Evolutionary conservation across 139 green algal genomes (phyloP).

Genomic region (Yamagishiella unicocca): DNA sequence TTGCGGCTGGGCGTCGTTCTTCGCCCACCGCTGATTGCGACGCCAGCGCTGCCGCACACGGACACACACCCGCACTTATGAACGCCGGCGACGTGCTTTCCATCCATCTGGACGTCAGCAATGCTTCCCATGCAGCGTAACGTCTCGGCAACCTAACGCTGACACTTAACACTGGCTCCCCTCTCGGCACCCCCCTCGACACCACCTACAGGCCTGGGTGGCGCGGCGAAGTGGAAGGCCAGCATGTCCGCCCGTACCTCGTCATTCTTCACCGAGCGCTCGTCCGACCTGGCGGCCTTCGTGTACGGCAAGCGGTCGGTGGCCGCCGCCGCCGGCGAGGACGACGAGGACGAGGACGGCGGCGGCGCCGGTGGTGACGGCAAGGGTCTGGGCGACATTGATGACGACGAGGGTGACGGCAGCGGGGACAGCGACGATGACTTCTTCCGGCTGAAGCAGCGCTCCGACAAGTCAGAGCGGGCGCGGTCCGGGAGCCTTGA

Average conservation of each 20-base stretch:
- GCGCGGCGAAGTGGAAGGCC: conserved; percentile 61
- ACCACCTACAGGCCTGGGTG: conserved; percentile 54
- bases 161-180: too few species aligned
- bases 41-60: too few species aligned
- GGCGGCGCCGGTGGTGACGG: neutral
- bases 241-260: conserved; percentile 28
- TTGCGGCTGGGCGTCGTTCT: too few species aligned
- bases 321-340: conserved; percentile 18
- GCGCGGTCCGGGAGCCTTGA: conserved; percentile 46
- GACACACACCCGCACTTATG: too few species aligned
- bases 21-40: too few species aligned
- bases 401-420: conserved; percentile 30
- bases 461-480: conserved; percentile 37
- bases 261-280: conserved; percentile 54
- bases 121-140: too few species aligned
- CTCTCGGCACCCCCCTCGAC: too few species aligned
- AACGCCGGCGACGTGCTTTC: too few species aligned
- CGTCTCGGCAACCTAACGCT: too few species aligned
- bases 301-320: conserved; percentile 62
- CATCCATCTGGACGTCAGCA: too few species aligned
- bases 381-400: conserved; percentile 27
- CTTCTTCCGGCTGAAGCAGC: conserved; percentile 41
- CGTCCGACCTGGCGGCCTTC: conserved; percentile 59
- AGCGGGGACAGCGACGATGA: conserved; percentile 58
- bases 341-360: conserved; percentile 31